Evolutionary conservation across 192 early-diverging fungal species (phyloP).

Genomic region (Helicostylum pulchrum): DNA sequence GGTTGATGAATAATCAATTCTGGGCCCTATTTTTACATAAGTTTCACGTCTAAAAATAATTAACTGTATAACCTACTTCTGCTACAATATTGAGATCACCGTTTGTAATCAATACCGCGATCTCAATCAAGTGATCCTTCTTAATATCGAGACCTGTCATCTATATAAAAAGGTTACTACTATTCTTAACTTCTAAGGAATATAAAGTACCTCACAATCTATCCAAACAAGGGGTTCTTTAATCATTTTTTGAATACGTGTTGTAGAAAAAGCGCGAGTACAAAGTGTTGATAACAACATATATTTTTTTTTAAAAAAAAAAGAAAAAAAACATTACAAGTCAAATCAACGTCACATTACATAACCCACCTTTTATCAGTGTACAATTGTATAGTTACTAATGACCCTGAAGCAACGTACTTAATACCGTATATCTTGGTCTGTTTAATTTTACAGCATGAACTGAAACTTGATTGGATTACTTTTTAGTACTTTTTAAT

Average conservation of each 20-base stretch:
- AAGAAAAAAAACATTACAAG: background rate
- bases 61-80: constrained; percentile 41
- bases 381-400: too few relatives aligned
- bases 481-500: too few relatives aligned
- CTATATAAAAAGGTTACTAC: constrained; percentile 24
- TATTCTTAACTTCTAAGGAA: background rate
- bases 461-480: too few relatives aligned
- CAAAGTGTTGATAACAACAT: background rate
- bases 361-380: too few relatives aligned
- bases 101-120: constrained; percentile 87
- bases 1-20: constrained; percentile 73
- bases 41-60: background rate
- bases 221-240: constrained; percentile 77
- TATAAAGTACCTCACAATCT: constrained; percentile 62
- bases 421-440: too few relatives aligned
- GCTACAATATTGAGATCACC: constrained; percentile 80
- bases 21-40: constrained; percentile 47
- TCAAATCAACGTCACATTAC: constrained; percentile 2
- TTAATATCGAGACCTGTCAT: constrained; percentile 74
- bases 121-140: constrained; percentile 85
- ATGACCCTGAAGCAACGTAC: too few relatives aligned
- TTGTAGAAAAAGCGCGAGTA: constrained; percentile 10
- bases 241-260: constrained; percentile 22
- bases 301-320: background rate
- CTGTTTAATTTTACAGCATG: background rate